Evolutionary conservation across 2,329 filamentous ascomycete species (phyloP).

Genomic region (Colletotrichum tofieldiae): DNA sequence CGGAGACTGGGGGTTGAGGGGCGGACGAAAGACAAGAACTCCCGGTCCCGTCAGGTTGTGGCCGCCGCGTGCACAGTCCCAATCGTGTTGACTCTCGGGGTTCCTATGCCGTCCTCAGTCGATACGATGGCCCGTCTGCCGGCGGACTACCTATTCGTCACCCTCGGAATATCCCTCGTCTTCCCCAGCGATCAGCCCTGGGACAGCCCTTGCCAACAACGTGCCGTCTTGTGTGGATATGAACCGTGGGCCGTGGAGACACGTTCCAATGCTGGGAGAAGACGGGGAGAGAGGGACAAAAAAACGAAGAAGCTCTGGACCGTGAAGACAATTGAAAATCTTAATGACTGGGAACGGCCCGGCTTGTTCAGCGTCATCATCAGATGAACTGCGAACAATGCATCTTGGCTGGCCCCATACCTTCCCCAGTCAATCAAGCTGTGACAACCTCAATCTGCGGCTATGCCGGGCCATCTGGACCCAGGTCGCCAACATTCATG

Average conservation of each 20-base stretch:
- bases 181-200: conserved; percentile 33
- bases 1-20: not conserved
- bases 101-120: conserved; percentile 7
- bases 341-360: conserved; percentile 35
- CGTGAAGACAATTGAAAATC: conserved; percentile 25
- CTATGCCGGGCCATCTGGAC: conserved; percentile 22
- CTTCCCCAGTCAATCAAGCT: conserved; percentile 34
- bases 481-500: conserved; percentile 25
- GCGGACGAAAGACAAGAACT: not conserved
- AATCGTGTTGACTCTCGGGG: not conserved
- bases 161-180: conserved; percentile 10
- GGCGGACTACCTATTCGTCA: not conserved
- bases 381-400: conserved; percentile 36
- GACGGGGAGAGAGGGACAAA: not conserved
- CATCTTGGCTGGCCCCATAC: conserved; percentile 11
- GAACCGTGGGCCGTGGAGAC: conserved; percentile 29
- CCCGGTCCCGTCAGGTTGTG: not conserved
- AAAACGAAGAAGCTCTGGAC: conserved; percentile 15
- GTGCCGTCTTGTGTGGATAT: conserved; percentile 25
- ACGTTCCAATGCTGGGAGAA: not conserved
- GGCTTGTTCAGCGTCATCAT: conserved; percentile 29
- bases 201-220: conserved; percentile 33
- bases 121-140: not conserved
- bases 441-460: conserved; percentile 39
- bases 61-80: not conserved